Evolutionary conservation across 306 rosid genomes (phyloP), one percentile per base, ranked within the genome.

Genomic region (Lupinus albus): DNA sequence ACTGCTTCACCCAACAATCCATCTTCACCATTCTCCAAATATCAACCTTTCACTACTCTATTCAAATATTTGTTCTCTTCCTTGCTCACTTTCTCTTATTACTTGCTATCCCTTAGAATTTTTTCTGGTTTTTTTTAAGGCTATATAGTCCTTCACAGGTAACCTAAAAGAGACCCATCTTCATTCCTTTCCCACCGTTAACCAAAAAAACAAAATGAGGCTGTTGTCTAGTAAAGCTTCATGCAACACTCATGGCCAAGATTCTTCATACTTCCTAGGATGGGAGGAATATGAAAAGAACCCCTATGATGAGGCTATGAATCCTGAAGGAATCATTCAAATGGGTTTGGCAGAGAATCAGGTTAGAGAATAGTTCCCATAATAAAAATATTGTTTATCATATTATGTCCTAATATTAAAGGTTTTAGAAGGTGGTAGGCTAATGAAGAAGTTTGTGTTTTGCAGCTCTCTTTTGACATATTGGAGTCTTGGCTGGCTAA

Each of bases 321-420:
- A 94, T 70, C 91, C 96, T 9, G 78, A 86, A 4, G 97, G 99
- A 75, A 94, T 90, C 33, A 86, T 93, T 77, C 99, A 93, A 64
- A 93, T 93, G 99, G 99, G 99, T 60, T 97, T 93, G 1, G 99
- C 99, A 0, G 99, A 94, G 68, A 94, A 94, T 83, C 99, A 93
- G 84, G 98, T 84, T 58, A 56, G 57, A 48, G 18, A 63, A 20
- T 13, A 12, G 14, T 57, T 11, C 21, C 9, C 20, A 11, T 15
- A 4, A 17, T 21, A 32, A 48, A 56, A 68, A 44, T 59, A 32
- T 64, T 39, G 2, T 39, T 10, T 38, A 39, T 39, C 45, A 10
- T 2, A 2, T 10, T 8, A 39, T 39, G 45, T 39, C 44, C 1
- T 54, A 38, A 64, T 71, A 41, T 69, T 69, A 18, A 74, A 68